Conservation (phyloP, 1,284 basidiomycete species). For the Sphaerobolus stellatus region DNA sequence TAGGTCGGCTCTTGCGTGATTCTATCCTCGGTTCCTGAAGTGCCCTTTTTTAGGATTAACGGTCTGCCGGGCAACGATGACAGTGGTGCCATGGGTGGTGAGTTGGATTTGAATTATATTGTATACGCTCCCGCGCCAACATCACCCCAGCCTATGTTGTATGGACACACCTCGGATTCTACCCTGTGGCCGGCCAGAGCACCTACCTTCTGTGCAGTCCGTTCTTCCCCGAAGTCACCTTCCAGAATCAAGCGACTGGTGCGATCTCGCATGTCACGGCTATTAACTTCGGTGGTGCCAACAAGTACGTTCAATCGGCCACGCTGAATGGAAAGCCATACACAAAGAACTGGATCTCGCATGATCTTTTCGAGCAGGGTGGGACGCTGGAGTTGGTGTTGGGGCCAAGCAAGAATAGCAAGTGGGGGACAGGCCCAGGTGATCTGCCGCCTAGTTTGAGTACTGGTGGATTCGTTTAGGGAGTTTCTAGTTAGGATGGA, state of each 20-base stretch:
- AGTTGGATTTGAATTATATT: neutral
- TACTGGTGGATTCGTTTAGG: constrained; percentile 14
- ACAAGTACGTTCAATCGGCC: constrained; percentile 21
- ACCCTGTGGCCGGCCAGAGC: constrained; percentile 58
- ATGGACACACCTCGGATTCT: constrained; percentile 60
- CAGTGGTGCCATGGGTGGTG: constrained; percentile 64
- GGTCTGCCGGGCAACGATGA: constrained; percentile 20
- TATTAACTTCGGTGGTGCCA: constrained; percentile 17
- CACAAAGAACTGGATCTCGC: constrained; percentile 19
- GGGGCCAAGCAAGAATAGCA: constrained; percentile 11
- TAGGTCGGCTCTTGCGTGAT: neutral
- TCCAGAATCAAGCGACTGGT: constrained; percentile 44
- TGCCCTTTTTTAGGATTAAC: constrained; percentile 2
- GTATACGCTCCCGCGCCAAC: neutral
- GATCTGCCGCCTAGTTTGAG: constrained; percentile 19
- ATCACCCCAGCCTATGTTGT: constrained; percentile 42
- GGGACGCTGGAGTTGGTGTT: constrained; percentile 18
- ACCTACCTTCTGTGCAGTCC: constrained; percentile 63
- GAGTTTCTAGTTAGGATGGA: too few species aligned
- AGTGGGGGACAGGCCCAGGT: constrained; percentile 14
- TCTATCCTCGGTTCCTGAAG: neutral
- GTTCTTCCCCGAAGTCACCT: constrained; percentile 58
- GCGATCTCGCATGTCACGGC: constrained; percentile 13
- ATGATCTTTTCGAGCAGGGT: constrained; percentile 16
- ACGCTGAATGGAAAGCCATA: constrained; percentile 17